Evolutionary conservation across 768 basidiomycete species (phyloP), one percentile per base, ranked within the genome.

Genomic region (Suillus luteus): DNA sequence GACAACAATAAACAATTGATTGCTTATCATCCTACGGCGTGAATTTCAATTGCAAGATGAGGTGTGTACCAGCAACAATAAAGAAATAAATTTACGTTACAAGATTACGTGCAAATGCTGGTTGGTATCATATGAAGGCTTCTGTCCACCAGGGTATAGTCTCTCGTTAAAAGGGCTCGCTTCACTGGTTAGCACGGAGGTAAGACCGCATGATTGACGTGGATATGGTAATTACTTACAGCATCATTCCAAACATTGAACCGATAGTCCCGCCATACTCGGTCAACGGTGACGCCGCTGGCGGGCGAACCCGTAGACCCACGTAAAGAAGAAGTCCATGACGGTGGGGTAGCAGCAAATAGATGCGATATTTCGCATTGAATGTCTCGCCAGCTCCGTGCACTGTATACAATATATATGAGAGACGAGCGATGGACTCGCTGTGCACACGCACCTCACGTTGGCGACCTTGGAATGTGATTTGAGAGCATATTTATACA

Each of bases 401-500:
- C 88, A 40, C 89, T 90, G 71, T 17, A 24, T 40, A 62, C 15
- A 22, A 8, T 44, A 38, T 35, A 38, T 35, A 57, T 58, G 61
- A 67, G 61, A 55, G 44, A 51, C 33, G 64, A 60, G 24, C 24
- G 19, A 44, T 24, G 24, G 8, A 60, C 44, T 61, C 15, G 67
- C 37, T 7, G 15, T 57, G 17, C 22, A 62, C 31, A 62, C 87
- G 70, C 75, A 90, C 89, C 87, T 88, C 75, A 91, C 83, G 71
- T 87, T 86, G 63, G 83, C 86, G 35, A 90, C 88, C 70, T 85
- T 86, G 58, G 84, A 82, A 66, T 81, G 83, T 65, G 81, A 81
- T 73, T 89, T 90, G 64, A 91, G 77, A 41, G 86, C 87, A 73
- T 91, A 90, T 70, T 83, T 83, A 78, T 91, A 91, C 44, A 85